A percentile compares a stretch with the other conserved stretches of the same genome.
These are phyloP conservation scores for Ceratobasidium theobromae DNA, from an alignment of 1,284 basidiomycete genomes.

Conservation along the genomic window DNA sequence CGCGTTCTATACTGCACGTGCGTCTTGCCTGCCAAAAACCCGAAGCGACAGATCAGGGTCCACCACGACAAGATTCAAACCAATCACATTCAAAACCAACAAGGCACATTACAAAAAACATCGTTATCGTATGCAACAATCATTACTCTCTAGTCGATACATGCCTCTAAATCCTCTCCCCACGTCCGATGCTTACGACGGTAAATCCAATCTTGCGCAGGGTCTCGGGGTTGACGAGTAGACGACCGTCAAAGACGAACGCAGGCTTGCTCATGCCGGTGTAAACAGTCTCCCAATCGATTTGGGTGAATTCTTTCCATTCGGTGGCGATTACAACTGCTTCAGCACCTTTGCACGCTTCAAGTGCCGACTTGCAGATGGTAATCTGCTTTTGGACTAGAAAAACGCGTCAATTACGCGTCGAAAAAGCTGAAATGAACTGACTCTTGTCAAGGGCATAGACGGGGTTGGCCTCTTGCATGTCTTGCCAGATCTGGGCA, in stretches of 20 bases:
- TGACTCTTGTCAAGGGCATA: slow-evolving; percentile 59
- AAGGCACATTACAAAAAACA: no score
- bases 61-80: no score
- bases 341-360: slow-evolving; percentile 87
- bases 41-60: no score
- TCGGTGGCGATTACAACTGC: slow-evolving; percentile 92
- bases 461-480: slow-evolving; percentile 64
- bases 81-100: no score
- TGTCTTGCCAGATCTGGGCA: slow-evolving; percentile 74
- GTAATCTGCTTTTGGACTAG: slow-evolving; percentile 86
- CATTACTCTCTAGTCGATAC: no score
- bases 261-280: slow-evolving; percentile 92
- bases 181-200: slow-evolving; percentile 36
- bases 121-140: no score
- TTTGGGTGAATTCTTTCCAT: slow-evolving; percentile 92
- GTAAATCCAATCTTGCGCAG: slow-evolving; percentile 88
- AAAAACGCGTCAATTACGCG: not conserved
- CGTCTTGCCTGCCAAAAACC: no score
- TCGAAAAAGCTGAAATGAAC: slow-evolving; percentile 41
- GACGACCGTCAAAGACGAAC: slow-evolving; percentile 90
- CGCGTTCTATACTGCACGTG: no score
- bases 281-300: slow-evolving; percentile 90
- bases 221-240: slow-evolving; percentile 78
- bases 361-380: slow-evolving; percentile 73
- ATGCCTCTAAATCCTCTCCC: slow-evolving; percentile 34